Evolutionary conservation across 129 eudicot species (phyloP), one percentile per base, ranked within the genome.

Genomic region (Kitagawia praeruptora): DNA sequence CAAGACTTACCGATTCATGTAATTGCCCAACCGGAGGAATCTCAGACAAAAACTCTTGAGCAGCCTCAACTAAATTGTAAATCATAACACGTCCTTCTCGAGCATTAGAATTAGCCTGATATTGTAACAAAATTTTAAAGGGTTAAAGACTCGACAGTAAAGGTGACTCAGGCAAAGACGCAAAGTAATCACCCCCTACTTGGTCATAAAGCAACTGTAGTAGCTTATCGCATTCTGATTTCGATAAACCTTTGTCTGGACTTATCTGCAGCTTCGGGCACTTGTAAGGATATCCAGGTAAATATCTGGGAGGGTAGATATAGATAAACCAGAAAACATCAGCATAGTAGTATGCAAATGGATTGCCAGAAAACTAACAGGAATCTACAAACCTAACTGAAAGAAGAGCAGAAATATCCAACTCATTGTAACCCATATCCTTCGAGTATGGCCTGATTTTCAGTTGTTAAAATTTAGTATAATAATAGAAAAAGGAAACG

Each of bases 11-110:
- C 61, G 85, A 79, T 78, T 83, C 88, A 38, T 78, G 87, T 51
- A 80, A 66, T 82, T 79, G 86, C 56, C 63, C 90, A 71, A 81
- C 81, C 34, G 99, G 91, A 78, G 81, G 84, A 85, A 90, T 85
- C 88, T 90, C 99, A 73, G 99, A 96, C 82, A 96, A 88, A 84
- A 96, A 96, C 78, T 96, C 99, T 86, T 96, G 99, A 74, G 99
- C 99, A 77, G 93, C 97, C 85, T 96, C 98, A 63, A 92, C 99
- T 83, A 96, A 85, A 86, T 90, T 96, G 92, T 92, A 96, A 61
- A 96, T 84, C 99, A 96, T 96, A 70, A 89, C 99, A 46, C 99
- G 98, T 75, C 99, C 99, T 89, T 96, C 99, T 84, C 99, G 90
- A 69, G 99, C 90, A 90, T 96, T 96, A 38, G 88, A 86, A 88